Percentiles rank a stretch among this genome's conserved stretches.
Conservation (phyloP, 306 rosid genomes). For the Quercus aquifolioides region DNA sequence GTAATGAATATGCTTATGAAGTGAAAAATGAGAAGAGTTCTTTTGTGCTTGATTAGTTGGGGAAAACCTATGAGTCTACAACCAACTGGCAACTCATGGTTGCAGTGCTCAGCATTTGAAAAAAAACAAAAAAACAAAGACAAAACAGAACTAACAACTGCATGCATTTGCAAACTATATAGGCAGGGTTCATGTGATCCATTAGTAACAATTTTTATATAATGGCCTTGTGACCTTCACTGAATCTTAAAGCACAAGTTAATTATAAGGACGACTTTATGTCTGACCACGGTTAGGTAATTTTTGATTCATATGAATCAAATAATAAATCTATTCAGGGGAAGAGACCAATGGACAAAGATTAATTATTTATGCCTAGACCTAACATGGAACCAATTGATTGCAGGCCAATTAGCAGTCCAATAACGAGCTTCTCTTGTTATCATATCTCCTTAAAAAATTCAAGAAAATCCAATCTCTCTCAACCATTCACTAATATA, state of each 20-base stretch:
- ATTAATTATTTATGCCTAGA: neutral
- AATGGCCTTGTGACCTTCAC: neutral
- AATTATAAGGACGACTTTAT: neutral
- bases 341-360: conserved; percentile 8
- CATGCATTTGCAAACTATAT: neutral
- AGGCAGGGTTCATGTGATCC: neutral
- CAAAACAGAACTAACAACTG: neutral
- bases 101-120: neutral
- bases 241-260: neutral
- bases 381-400: neutral
- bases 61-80: neutral
- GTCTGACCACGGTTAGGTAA: neutral
- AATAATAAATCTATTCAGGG: neutral
- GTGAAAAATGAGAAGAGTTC: neutral
- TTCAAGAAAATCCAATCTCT: neutral
- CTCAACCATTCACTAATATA: neutral
- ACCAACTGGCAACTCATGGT: neutral
- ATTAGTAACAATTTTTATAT: neutral
- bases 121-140: neutral
- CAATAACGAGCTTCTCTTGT: neutral
- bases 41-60: neutral
- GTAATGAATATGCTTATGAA: neutral
- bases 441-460: neutral
- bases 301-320: neutral
- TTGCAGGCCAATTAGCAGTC: neutral